These are phyloP conservation scores for Chytridium lagenaria DNA, from an alignment of 371 early-diverging fungal species.

Conservation along the genomic window DNA sequence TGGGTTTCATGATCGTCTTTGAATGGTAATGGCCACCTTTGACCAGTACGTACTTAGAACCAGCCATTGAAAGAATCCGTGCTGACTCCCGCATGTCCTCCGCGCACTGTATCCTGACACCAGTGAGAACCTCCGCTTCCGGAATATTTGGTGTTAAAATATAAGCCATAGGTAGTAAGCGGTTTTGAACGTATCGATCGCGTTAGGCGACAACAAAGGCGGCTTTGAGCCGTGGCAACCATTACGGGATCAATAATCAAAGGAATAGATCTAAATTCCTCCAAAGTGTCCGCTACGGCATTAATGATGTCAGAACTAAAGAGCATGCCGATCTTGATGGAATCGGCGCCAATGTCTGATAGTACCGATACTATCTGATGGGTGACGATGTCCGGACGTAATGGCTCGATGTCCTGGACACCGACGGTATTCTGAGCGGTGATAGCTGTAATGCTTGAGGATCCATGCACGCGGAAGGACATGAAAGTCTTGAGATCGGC, in stretches of 20 bases:
- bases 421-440: conserved; percentile 85
- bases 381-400: conserved; percentile 69
- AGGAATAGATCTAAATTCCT: conserved; percentile 25
- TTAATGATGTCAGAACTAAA: conserved; percentile 68
- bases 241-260: conserved; percentile 87
- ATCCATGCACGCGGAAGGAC: conserved; percentile 72
- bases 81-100: conserved; percentile 37
- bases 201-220: conserved; percentile 64
- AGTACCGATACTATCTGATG: conserved; percentile 75
- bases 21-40: conserved; percentile 85
- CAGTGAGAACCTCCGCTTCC: conserved; percentile 72
- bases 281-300: conserved; percentile 57
- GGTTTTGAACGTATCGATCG: conserved; percentile 61
- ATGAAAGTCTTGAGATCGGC: conserved; percentile 89
- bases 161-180: conserved; percentile 71
- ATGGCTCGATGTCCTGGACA: conserved; percentile 70
- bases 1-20: conserved; percentile 9
- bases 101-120: conserved; percentile 21
- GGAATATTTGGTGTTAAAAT: conserved; percentile 83
- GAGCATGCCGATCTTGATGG: conserved; percentile 88
- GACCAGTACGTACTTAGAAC: conserved; percentile 57
- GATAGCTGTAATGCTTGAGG: conserved; percentile 76
- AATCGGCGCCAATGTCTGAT: conserved; percentile 76
- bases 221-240: conserved; percentile 78
- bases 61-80: background rate